Evolutionary conservation across 352 stramenopile species (phyloP), one percentile per base, ranked within the genome.

Genomic region (Globisporangium spiculum): DNA sequence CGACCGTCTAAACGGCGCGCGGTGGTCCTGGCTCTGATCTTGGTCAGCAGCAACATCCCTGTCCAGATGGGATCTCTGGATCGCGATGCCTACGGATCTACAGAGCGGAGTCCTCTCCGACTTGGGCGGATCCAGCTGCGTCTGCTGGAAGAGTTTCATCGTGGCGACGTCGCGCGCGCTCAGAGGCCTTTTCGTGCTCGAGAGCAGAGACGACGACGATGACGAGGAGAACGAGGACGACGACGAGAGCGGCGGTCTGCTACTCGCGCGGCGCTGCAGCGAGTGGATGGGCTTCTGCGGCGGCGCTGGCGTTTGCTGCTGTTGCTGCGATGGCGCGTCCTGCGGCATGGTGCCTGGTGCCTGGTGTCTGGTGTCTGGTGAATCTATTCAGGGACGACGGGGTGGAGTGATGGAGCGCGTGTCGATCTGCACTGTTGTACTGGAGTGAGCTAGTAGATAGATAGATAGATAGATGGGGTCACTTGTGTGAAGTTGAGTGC

Each of bases 1-100:
- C 55, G 77, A 84, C 4, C 81, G 78, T 18, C 79, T 76, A 61
- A 88, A 88, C 20, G 73, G 75, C 44, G 68, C 71, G 34, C 62
- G 44, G 60, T 58, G 60, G 34, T 26, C 36, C 22, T 38, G 32
- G 2, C 6, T 30, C 4, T 36, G 34, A 36, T 41, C 16, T 5
- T 44, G 56, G 18, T 18, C 10, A 26, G 59, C 16, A 30, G 7
- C 12, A 22, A 32, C n/a, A 32, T 26, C 63, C 16, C 14, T 59
- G 44, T 57, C 38, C 20, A 58, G 22, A 16, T 69, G 41, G 26
- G 63, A 46, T 5, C 63, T 52, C 38, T 69, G 53, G 52, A 68
- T 56, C 18, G 61, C 48, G 26, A 72, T 72, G n/a, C 67, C 61
- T n/a, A 69, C 67, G 20, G 61, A 50, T 3, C 60, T 22, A 20